Percentiles rank a stretch among this genome's conserved stretches.
Conservation (phyloP, 345 rosid genomes). For the Salix suchowensis region DNA sequence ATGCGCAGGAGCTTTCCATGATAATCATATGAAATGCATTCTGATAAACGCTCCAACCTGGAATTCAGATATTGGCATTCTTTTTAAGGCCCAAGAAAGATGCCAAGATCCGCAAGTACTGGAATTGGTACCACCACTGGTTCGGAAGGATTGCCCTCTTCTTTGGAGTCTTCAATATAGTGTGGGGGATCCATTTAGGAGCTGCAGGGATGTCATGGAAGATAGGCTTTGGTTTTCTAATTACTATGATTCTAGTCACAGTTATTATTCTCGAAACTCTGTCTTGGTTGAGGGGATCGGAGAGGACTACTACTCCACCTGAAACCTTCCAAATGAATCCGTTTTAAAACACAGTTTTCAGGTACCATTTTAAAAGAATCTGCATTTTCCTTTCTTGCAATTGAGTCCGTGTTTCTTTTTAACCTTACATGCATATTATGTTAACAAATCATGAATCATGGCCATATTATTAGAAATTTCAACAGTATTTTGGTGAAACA, state of each 20-base stretch:
- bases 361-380: not conserved
- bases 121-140: conserved; percentile 94
- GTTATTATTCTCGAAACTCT: conserved; percentile 55
- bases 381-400: no score
- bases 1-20: not conserved
- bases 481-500: conserved; percentile 11
- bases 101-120: conserved; percentile 58
- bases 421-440: not conserved
- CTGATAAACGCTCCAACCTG: not conserved
- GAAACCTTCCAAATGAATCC: conserved; percentile 68
- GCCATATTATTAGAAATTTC: not conserved
- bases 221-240: conserved; percentile 69
- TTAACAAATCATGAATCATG: not conserved
- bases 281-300: conserved; percentile 37
- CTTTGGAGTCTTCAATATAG: conserved; percentile 68
- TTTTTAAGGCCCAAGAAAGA: conserved; percentile 71
- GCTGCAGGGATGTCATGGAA: conserved; percentile 59
- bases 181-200: conserved; percentile 63
- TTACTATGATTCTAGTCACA: conserved; percentile 42
- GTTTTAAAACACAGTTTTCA: conserved; percentile 23
- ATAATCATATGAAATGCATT: not conserved
- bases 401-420: no score
- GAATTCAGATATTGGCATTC: conserved; percentile 63
- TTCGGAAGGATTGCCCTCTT: conserved; percentile 71
- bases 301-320: conserved; percentile 26